phyloP scores from a whole-genome alignment of 2,329 filamentous ascomycete genomes.

The Pleochaeta shiraiana region DNA sequence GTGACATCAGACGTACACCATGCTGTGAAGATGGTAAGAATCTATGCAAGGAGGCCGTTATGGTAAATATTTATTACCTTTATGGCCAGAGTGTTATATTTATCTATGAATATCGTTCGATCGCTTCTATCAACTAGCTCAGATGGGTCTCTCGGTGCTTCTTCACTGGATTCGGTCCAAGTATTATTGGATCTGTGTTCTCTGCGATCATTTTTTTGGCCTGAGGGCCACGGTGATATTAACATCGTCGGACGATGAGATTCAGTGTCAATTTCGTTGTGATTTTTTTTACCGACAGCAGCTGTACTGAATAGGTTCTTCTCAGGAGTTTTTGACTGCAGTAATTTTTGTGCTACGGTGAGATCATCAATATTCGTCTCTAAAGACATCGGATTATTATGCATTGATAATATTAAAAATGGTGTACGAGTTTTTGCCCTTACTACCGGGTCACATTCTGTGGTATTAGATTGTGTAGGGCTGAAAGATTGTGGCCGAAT shows the following conservation, averaged over 20 bases:
- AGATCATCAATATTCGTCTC: constrained; percentile 10
- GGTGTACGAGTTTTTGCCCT: background rate
- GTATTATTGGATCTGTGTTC: constrained; percentile 24
- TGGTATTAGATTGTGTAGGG: too few species aligned
- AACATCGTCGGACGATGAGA: background rate
- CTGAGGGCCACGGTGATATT: background rate
- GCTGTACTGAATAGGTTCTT: background rate
- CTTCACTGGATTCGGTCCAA: constrained; percentile 35
- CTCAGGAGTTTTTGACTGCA: background rate
- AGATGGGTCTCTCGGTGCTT: constrained; percentile 18
- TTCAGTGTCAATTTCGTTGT: background rate
- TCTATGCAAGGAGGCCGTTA: too few species aligned
- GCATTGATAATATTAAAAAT: constrained; percentile 11
- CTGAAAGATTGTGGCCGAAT: background rate
- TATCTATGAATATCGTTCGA: constrained; percentile 26
- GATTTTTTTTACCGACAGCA: background rate
- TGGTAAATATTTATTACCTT: constrained; percentile 23
- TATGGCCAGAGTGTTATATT: constrained; percentile 38
- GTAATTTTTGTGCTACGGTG: constrained; percentile 11
- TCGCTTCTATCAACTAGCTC: constrained; percentile 29
- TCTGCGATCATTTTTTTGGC: constrained; percentile 5
- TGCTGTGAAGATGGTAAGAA: constrained; percentile 21
- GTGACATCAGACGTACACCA: constrained; percentile 22
- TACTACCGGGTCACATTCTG: background rate
- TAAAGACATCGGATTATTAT: background rate